Conservation (phyloP, 108 stramenopile species). For the Pseudonitzschia pungens region DNA sequence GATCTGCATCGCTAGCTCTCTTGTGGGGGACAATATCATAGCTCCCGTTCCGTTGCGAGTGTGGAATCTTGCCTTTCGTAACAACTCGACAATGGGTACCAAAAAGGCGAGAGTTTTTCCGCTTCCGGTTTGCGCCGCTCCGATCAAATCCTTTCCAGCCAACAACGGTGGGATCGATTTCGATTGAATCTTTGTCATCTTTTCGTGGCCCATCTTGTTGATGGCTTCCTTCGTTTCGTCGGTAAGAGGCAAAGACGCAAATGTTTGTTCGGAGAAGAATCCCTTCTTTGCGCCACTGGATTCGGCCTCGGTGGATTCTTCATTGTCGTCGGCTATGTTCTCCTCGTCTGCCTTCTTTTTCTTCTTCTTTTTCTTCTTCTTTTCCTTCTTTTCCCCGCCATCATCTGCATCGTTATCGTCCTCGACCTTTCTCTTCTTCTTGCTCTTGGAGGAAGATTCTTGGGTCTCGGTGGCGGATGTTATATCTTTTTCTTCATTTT, state of each 20-base stretch:
- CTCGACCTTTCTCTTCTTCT: slow-evolving; percentile 28
- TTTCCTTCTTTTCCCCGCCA: slow-evolving; percentile 10
- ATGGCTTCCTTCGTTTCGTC: slow-evolving; percentile 85
- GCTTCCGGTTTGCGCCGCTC: slow-evolving; percentile 97
- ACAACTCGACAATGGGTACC: slow-evolving; percentile 91
- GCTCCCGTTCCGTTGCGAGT: slow-evolving; percentile 94
- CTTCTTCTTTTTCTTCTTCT: slow-evolving; percentile 10
- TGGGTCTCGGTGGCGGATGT: neutral
- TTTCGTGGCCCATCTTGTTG: slow-evolving; percentile 51
- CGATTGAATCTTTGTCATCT: slow-evolving; percentile 96
- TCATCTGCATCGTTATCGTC: slow-evolving; percentile 21
- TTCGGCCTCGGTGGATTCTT: neutral
- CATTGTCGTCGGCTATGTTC: neutral
- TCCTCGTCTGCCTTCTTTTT: slow-evolving; percentile 4
- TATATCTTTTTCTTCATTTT: slow-evolving; percentile 20
- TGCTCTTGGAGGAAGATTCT: neutral
- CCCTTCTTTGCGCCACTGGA: slow-evolving; percentile 33
- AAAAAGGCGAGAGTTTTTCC: slow-evolving; percentile 99
- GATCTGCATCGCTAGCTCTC: slow-evolving; percentile 98
- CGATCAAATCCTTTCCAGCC: slow-evolving; percentile 94
- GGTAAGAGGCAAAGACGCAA: slow-evolving; percentile 88
- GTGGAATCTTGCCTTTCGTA: slow-evolving; percentile 89
- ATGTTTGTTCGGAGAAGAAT: slow-evolving; percentile 62
- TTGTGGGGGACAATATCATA: slow-evolving; percentile 95
- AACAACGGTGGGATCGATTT: slow-evolving; percentile 93